These are phyloP conservation scores for Vaccinium myrtillus DNA, from an alignment of 148 eudicot genomes.

Conservation along the genomic window DNA sequence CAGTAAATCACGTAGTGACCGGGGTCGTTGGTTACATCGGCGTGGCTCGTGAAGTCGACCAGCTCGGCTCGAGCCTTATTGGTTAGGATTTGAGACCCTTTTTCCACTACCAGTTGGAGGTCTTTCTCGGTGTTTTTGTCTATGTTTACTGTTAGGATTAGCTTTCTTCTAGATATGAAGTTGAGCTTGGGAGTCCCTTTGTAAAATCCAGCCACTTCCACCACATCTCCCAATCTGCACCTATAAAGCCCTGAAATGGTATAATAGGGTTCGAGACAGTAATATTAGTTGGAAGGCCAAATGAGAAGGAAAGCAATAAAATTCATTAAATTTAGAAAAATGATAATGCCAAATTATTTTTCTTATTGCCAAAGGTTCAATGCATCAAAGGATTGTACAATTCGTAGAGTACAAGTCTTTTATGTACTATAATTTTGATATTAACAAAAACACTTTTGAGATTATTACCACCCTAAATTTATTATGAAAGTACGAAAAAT, in stretches of 20 bases:
- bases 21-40: slow-evolving; percentile 43
- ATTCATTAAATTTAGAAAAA: background rate
- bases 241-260: slow-evolving; percentile 62
- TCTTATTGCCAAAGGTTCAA: too few relatives aligned
- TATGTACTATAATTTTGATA: too few relatives aligned
- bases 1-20: slow-evolving; percentile 79
- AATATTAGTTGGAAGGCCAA: background rate
- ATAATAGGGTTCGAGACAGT: background rate
- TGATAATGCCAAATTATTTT: too few relatives aligned
- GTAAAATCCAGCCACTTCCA: slow-evolving; percentile 64
- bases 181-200: slow-evolving; percentile 57
- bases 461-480: too few relatives aligned
- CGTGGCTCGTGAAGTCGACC: slow-evolving; percentile 83
- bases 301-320: background rate
- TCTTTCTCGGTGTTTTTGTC: slow-evolving; percentile 89
- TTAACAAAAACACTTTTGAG: too few relatives aligned
- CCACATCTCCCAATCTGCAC: slow-evolving; percentile 76
- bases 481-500: too few relatives aligned
- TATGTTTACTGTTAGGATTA: slow-evolving; percentile 66
- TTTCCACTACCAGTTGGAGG: slow-evolving; percentile 63
- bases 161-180: slow-evolving; percentile 69
- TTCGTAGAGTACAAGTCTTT: too few relatives aligned
- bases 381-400: too few relatives aligned
- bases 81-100: slow-evolving; percentile 43
- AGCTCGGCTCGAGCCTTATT: slow-evolving; percentile 44